Conservation (phyloP, 2,329 filamentous ascomycete genomes). For the Talaromyces sp. region DNA sequence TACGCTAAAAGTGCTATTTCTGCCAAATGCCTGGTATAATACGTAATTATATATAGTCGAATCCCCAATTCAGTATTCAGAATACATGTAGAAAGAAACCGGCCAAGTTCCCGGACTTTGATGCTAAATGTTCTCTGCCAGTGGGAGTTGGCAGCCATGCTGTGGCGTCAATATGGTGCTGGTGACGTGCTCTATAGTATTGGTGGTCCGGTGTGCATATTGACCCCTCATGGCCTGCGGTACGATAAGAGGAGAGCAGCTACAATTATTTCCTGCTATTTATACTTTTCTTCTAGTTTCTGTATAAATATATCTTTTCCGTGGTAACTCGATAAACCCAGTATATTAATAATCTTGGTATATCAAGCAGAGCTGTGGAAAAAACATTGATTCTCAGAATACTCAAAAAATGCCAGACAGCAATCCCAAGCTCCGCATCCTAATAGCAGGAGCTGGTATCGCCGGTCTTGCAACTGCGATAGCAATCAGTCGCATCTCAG, state of each 20-base stretch:
- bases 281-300: not conserved
- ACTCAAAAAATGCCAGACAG: constrained; percentile 13
- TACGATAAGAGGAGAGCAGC: not conserved
- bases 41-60: too few species aligned
- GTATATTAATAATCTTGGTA: not conserved
- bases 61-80: too few species aligned
- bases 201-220: not conserved
- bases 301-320: not conserved
- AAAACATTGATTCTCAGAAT: not conserved
- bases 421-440: constrained; percentile 29
- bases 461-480: constrained; percentile 47
- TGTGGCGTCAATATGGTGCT: constrained; percentile 7
- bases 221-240: not conserved
- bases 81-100: not conserved
- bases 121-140: not conserved
- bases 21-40: too few species aligned
- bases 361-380: not conserved
- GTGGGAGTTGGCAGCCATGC: not conserved
- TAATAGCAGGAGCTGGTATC: constrained; percentile 49
- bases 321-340: not conserved
- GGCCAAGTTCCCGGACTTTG: not conserved
- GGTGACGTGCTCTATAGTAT: constrained; percentile 13
- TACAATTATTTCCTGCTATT: not conserved
- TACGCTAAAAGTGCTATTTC: too few species aligned
- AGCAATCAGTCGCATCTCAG: constrained; percentile 32